Conservation (phyloP, 345 rosid genomes). For the Dipteronia dyeriana region DNA sequence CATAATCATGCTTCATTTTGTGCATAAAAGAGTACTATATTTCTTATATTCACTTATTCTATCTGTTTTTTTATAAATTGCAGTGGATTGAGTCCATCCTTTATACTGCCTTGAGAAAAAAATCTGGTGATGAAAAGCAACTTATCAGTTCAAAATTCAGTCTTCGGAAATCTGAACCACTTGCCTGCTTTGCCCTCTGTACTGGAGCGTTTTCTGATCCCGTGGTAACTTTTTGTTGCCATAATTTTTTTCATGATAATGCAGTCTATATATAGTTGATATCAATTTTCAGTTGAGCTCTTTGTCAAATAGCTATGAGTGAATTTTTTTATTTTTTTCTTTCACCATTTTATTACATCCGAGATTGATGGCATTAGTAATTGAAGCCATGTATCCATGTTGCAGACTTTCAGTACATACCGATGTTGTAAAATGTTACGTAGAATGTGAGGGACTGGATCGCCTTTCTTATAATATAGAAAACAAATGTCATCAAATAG, state of each 20-base stretch:
- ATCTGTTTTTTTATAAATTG: constrained; percentile 20
- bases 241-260: not conserved
- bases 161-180: constrained; percentile 54
- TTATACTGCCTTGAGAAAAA: constrained; percentile 74
- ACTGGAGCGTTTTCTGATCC: constrained; percentile 88
- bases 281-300: not conserved
- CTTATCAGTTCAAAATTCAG: constrained; percentile 57
- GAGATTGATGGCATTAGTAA: not conserved
- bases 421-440: not conserved
- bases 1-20: not conserved
- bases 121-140: constrained; percentile 68
- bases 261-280: not conserved
- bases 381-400: not conserved
- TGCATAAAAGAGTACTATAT: not conserved
- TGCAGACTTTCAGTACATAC: not conserved
- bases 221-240: constrained; percentile 48
- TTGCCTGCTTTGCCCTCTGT: constrained; percentile 81
- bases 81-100: constrained; percentile 91
- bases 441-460: not conserved
- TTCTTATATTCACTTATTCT: constrained; percentile 7
- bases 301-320: too few species aligned
- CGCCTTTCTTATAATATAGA: not conserved
- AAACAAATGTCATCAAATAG: not conserved
- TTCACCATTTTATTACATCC: not conserved
- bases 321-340: not conserved